Conservation (phyloP, 2,329 filamentous ascomycete genomes). For the Arachnomyces sp. region DNA sequence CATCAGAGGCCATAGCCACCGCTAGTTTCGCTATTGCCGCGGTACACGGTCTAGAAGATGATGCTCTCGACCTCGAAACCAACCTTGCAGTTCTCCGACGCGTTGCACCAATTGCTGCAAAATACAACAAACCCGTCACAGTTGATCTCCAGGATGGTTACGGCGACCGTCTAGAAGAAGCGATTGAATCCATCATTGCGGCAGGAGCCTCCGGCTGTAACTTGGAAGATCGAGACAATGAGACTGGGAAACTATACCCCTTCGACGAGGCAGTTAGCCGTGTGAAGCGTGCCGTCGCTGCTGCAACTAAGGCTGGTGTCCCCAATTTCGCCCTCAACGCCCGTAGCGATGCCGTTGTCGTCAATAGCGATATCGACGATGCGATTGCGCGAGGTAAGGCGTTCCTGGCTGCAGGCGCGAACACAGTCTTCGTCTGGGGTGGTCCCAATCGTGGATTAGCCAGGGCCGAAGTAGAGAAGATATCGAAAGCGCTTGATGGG, state of each 20-base stretch:
- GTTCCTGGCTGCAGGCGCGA: slow-evolving; percentile 53
- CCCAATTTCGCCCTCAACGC: slow-evolving; percentile 53
- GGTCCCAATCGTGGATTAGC: slow-evolving; percentile 36
- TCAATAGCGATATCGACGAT: slow-evolving; percentile 37
- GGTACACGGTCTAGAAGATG: slow-evolving; percentile 38
- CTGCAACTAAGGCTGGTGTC: slow-evolving; percentile 37
- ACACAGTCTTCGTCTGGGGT: slow-evolving; percentile 56
- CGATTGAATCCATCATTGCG: slow-evolving; percentile 39
- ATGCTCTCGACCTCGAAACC: slow-evolving; percentile 43
- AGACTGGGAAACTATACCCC: slow-evolving; percentile 28
- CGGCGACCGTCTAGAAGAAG: slow-evolving; percentile 39
- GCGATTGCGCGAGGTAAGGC: slow-evolving; percentile 48
- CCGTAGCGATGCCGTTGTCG: slow-evolving; percentile 47
- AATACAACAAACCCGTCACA: slow-evolving; percentile 43
- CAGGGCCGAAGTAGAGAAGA: slow-evolving; percentile 39
- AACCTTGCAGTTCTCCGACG: slow-evolving; percentile 44
- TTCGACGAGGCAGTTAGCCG: slow-evolving; percentile 43
- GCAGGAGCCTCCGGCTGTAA: slow-evolving; percentile 52
- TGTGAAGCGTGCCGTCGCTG: slow-evolving; percentile 29
- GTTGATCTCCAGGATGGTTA: slow-evolving; percentile 58
- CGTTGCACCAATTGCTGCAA: slow-evolving; percentile 38
- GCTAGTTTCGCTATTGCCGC: slow-evolving; percentile 47
- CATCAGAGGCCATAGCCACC: slow-evolving; percentile 40
- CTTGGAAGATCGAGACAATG: slow-evolving; percentile 47
- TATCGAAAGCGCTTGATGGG: slow-evolving; percentile 45